Evolutionary conservation across 2,329 filamentous ascomycete species (phyloP), one percentile per base, ranked within the genome.

Genomic region (Byssochlamys sp.): DNA sequence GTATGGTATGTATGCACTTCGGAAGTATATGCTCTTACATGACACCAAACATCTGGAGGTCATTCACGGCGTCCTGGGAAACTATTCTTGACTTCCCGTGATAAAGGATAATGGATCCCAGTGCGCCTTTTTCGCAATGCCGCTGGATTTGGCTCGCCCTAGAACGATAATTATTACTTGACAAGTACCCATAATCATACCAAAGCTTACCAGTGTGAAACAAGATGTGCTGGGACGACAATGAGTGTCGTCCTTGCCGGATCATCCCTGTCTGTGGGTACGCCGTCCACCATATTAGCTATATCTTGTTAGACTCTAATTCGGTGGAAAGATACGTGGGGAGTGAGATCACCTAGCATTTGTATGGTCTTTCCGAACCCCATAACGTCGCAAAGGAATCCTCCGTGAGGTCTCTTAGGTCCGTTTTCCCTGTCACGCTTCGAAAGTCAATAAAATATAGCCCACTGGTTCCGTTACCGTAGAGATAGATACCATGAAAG

Each of bases 331-430:
- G n/a, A 31, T 28, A 56, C 33, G 39, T 28, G 39, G 49, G 12
- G 39, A 4, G 26, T 26, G 5, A 54, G 28, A 55, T 63, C n/a
- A 71, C 68, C 66, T 48, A 75, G 65, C 45, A 69, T 66, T 55
- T 71, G 69, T 2, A 74, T 65, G 0, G 72, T 74, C 59, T 76
- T 76, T 0, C 74, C 74, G 28, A 75, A 69, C 0, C 74, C 74
- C 74, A 76, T 76, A 9, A 69, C 66, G 55, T 77, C 74, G 29
- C 70, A 73, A 1, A 74, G 64, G 19, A 77, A 63, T 0, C 74
- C 74, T 4, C 74, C 74, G 14, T 54, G 59, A 1, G 73, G 70
- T 39, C 25, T 55, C 26, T 14, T 26, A 29, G 57, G 35, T 1
- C 63, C 62, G 5, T 57, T 63, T 52, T 73, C 71, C 14, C 69